phyloP scores from a whole-genome alignment of 495 filamentous ascomycete genomes.

The Chaetomium fimeti region DNA sequence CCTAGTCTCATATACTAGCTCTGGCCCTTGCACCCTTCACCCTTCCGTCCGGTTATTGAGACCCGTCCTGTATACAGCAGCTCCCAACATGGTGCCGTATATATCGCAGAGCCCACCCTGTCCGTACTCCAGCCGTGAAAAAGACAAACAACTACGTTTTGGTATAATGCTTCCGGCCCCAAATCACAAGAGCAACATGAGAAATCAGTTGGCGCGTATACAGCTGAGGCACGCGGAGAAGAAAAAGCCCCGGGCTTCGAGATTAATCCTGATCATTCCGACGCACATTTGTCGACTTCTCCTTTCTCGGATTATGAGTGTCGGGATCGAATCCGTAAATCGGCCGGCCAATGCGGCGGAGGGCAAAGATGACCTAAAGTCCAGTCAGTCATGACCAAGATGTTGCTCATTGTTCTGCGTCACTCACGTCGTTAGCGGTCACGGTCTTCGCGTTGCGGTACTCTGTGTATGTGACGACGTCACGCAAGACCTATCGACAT shows the following conservation, averaged over 20 bases:
- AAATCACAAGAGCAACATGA: background rate
- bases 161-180: background rate
- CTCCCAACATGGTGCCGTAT: background rate
- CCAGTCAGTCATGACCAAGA: background rate
- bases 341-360: conserved; percentile 49
- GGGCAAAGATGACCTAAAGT: conserved; percentile 60
- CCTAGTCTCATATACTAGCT: background rate
- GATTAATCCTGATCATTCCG: no score
- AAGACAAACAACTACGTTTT: background rate
- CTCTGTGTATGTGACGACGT: conserved; percentile 53
- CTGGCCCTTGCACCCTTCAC: background rate
- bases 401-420: background rate
- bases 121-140: background rate
- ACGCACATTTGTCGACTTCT: background rate
- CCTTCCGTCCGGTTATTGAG: background rate
- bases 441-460: conserved; percentile 58
- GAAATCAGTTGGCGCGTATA: background rate
- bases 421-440: conserved; percentile 61
- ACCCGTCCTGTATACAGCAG: background rate
- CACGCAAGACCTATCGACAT: conserved; percentile 48
- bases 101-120: background rate
- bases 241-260: no score
- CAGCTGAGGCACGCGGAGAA: no score
- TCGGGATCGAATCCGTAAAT: conserved; percentile 54
- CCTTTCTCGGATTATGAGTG: conserved; percentile 14